Evolutionary conservation across 306 rosid species (phyloP).

Genomic region (Abrus precatorius): DNA sequence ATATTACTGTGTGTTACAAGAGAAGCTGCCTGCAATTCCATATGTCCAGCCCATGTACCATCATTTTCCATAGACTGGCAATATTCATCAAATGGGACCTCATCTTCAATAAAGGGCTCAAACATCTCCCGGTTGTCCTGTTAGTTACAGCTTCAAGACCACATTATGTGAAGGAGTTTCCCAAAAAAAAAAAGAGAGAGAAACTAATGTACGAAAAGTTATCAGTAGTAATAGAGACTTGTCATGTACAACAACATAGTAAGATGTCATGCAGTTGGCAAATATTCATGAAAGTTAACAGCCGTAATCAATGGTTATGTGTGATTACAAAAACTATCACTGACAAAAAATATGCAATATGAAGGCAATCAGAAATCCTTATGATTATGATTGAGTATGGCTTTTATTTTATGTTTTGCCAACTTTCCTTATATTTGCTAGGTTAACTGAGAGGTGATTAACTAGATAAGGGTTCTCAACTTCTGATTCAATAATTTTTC

Average conservation of each 20-base stretch:
- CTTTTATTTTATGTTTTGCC: conserved; percentile 23
- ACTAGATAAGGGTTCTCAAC: neutral
- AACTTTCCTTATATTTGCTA: conserved; percentile 12
- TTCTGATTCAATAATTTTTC: conserved; percentile 14
- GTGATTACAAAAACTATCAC: conserved; percentile 23
- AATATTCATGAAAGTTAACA: neutral
- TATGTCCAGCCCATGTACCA: conserved; percentile 92
- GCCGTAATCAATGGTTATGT: conserved; percentile 10
- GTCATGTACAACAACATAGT: neutral
- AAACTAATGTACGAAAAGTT: conserved; percentile 22
- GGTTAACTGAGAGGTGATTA: conserved; percentile 10
- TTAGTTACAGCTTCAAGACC: conserved; percentile 52
- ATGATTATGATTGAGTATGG: neutral
- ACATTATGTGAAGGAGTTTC: conserved; percentile 47
- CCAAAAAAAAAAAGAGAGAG: conserved; percentile 25
- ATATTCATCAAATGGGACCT: conserved; percentile 80
- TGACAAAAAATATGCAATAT: neutral
- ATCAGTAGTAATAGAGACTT: neutral
- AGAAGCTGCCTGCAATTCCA: conserved; percentile 95
- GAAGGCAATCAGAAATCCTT: conserved; percentile 16
- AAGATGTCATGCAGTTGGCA: conserved; percentile 25
- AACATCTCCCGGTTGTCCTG: conserved; percentile 79
- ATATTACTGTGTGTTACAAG: conserved; percentile 76
- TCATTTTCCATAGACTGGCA: conserved; percentile 82
- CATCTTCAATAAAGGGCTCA: conserved; percentile 94